Evolutionary conservation across 1,284 basidiomycete genomes (phyloP), one percentile per base, ranked within the genome.

Genomic region (Lentinula novae-zelandiae): DNA sequence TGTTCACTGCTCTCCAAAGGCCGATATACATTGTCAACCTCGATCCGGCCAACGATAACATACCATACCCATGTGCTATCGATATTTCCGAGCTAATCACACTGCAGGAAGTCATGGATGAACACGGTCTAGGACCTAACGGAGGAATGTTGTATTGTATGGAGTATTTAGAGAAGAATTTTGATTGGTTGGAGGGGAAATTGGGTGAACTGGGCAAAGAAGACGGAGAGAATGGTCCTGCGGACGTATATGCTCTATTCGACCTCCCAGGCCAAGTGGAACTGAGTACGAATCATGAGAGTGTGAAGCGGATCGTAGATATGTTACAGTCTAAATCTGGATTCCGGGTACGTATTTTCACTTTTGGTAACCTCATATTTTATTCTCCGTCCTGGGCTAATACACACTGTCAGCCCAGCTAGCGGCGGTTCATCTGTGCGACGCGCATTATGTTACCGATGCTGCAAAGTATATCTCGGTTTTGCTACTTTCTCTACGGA

Each of bases 181-280:
- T 91, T 67, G 96, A 98, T 73, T 99, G 97, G 97, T 82, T 99
- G 27, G 87, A 95, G 70, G 82, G 82, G 39, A 75, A 86, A 52
- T 74, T 98, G 67, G 82, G 82, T 60, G 83, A 83, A 67, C 75
- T 93, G 0, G 87, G 85, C 5, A 75, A 81, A 50, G 89, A 52
- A 33, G 53, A 42, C 9, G 39, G n/a, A 22, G 38, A 39, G 33
- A 5, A 13, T 9, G 20, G 9, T 9, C 6, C 9, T 13, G 42
- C 15, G 10, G 48, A 92, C 60, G 81, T 86, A 53, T 98, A 97
- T 75, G 84, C 99, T 52, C 78, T 99, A 44, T 97, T 99, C 72
- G 97, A 99, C 74, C 84, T 98, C 5, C 96, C 97, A 0, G 97
- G 97, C 0, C 97, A 99, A 75, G 96, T 99, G 53, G 97, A 99